These are phyloP conservation scores for Phytopythium vexans DNA, from an alignment of 352 stramenopile species.

Conservation along the genomic window DNA sequence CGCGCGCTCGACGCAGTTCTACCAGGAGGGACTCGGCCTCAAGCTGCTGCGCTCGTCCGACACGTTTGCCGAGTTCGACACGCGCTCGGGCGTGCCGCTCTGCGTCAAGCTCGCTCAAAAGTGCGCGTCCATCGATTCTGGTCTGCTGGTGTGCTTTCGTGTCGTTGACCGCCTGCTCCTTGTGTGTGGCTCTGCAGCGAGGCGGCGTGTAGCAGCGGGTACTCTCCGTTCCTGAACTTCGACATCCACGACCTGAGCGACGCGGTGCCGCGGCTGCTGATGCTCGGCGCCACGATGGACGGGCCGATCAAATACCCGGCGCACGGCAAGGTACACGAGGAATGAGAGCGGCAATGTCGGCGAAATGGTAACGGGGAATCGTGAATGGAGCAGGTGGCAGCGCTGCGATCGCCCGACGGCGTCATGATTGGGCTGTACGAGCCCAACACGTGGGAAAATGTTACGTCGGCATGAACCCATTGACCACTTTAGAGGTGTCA, in stretches of 20 bases:
- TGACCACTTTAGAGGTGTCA: background rate
- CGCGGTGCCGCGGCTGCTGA: constrained; percentile 79
- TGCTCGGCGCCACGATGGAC: constrained; percentile 88
- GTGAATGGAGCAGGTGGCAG: constrained; percentile 51
- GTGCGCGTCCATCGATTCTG: constrained; percentile 14
- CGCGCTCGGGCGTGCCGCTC: constrained; percentile 51
- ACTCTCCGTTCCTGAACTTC: constrained; percentile 91
- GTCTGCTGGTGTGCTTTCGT: background rate
- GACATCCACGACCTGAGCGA: constrained; percentile 88
- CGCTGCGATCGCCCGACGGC: constrained; percentile 84
- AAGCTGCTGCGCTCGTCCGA: constrained; percentile 71
- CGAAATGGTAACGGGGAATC: background rate
- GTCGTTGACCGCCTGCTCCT: constrained; percentile 1
- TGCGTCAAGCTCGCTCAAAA: constrained; percentile 82
- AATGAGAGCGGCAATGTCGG: background rate
- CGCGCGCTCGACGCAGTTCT: constrained; percentile 77
- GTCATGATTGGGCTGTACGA: constrained; percentile 93
- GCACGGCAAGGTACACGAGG: constrained; percentile 68
- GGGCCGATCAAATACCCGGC: constrained; percentile 92
- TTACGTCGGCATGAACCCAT: constrained; percentile 58
- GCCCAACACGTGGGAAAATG: constrained; percentile 84
- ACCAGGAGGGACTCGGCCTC: constrained; percentile 77
- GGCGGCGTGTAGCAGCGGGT: constrained; percentile 79
- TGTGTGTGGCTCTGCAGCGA: constrained; percentile 33
- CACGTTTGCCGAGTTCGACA: constrained; percentile 82